Conservation (phyloP, 2,329 filamentous ascomycete species). For the Diplodia sapinea region DNA sequence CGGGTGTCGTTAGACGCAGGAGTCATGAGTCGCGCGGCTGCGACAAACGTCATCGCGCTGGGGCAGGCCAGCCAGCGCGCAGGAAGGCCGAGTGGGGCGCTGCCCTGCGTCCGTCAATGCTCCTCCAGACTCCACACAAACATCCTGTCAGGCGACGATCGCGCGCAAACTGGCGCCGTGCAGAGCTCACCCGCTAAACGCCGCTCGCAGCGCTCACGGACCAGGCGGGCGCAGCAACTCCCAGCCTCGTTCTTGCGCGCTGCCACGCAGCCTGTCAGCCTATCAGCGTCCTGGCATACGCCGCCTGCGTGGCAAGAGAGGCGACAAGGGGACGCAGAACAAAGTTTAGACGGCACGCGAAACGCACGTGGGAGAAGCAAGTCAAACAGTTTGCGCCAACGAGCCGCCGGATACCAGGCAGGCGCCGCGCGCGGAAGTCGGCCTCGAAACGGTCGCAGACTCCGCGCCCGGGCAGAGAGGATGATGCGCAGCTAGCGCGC, state of each 20-base stretch:
- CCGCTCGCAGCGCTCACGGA: not conserved
- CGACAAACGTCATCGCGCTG: constrained; percentile 15
- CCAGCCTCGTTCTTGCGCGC: not conserved
- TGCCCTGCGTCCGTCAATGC: constrained; percentile 20
- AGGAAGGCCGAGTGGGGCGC: constrained; percentile 1
- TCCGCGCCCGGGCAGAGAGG: constrained; percentile 6
- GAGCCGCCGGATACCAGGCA: constrained; percentile 10
- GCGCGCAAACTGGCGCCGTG: constrained; percentile 14
- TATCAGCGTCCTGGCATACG: not conserved
- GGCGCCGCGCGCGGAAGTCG: constrained; percentile 13
- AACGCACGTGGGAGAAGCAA: constrained; percentile 25
- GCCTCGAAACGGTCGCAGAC: constrained; percentile 19
- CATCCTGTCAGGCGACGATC: constrained; percentile 26
- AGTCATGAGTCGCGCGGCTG: constrained; percentile 9
- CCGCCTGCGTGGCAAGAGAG: constrained; percentile 5
- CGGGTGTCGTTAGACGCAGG: constrained; percentile 16
- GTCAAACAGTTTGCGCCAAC: constrained; percentile 23
- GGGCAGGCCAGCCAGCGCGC: constrained; percentile 3
- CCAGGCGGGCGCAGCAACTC: not conserved
- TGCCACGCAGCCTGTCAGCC: not conserved
- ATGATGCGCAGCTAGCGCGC: constrained; percentile 29
- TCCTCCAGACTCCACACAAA: constrained; percentile 23
- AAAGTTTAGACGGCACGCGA: constrained; percentile 17
- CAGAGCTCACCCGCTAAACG: constrained; percentile 12
- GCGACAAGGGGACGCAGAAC: constrained; percentile 19